Base-by-base conservation (phyloP, 768 basidiomycete species). In the Astraeus odoratus region DNA sequence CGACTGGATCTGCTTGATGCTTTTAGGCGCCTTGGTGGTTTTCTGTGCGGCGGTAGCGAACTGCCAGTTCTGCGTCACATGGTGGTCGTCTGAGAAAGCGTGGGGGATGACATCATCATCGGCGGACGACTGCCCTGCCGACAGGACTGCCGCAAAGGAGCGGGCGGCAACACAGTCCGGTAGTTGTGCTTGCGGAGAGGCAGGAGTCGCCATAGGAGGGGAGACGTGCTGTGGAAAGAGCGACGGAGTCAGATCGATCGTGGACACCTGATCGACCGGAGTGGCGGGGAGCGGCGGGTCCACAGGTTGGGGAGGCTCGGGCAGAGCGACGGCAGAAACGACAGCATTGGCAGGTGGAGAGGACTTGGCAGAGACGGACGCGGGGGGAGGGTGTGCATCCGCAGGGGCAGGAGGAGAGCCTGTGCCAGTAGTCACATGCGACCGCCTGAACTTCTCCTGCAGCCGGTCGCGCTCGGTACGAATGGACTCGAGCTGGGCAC, bases 1-100 rank as follows among this genome's bases (percentile, higher is more conserved):
- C 3, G 67, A 61, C 40, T 71, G 67, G 9, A 74, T 53, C 29
- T 73, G 69, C 8, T 61, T 66, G 26, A 74, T 54, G 51, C 50
- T 68, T 58, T 63, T 68, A 16, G 68, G 63, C 4, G 54, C 52
- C 42, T 63, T 64, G 2, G 40, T 35, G 8, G 45, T 23, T 31
- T 55, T 60, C 19, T 49, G 25, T 30, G 44, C 3, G 7, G 55
- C 46, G 7, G 55, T n/a, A 36, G 35, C 5, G 9, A 51, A n/a
- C 39, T 59, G 65, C 61, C 64, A 65, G 16, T 42, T 30, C 35
- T 57, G 55, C 15, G 50, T 31, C 13, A 26, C 8, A 31, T 39
- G 47, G 5, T 51, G 41, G 5, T 53, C 60, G 19, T 65, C 61
- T 44, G 47, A 22, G 46, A 59, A 40, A 6, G 57, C 53, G 40